Evolutionary conservation across 441 rosid species (phyloP).

Genomic region (Pelargonium myrrhifolium): DNA sequence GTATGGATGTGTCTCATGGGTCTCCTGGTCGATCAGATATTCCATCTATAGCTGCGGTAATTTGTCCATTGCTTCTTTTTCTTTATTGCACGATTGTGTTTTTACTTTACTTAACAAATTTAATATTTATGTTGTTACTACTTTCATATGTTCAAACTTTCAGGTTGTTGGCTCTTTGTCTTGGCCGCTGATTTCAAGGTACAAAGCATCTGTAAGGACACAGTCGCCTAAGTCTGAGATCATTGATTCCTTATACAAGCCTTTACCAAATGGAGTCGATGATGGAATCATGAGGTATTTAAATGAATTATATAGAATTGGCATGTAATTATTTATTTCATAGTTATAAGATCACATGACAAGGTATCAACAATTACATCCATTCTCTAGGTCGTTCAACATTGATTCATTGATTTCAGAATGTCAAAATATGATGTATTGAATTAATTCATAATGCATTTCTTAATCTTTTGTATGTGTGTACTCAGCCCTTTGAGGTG

Average conservation of each 20-base stretch:
- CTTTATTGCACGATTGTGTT: neutral
- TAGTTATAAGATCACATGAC: conserved; percentile 1
- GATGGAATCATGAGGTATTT: conserved; percentile 78
- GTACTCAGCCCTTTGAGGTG: neutral
- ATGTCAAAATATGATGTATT: neutral
- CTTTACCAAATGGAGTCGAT: conserved; percentile 45
- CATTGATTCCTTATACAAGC: conserved; percentile 81
- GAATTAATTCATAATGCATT: neutral
- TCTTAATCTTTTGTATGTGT: neutral
- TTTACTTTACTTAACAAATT: neutral
- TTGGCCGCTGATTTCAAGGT: conserved; percentile 89
- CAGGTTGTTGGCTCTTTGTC: conserved; percentile 85
- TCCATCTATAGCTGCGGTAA: conserved; percentile 89
- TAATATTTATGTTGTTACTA: conserved; percentile 4
- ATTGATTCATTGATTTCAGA: neutral
- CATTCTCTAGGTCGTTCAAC: neutral
- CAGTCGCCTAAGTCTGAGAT: conserved; percentile 82
- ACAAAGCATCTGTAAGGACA: conserved; percentile 83
- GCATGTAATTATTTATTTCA: neutral
- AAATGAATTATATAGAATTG: neutral
- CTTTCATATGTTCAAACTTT: conserved; percentile 16
- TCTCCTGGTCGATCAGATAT: conserved; percentile 68
- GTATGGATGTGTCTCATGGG: conserved; percentile 98
- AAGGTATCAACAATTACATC: conserved; percentile 4
- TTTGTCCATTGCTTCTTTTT: conserved; percentile 9